Base-by-base conservation (phyloP, 148 eudicot genomes). In the Fagopyrum tataricum region DNA sequence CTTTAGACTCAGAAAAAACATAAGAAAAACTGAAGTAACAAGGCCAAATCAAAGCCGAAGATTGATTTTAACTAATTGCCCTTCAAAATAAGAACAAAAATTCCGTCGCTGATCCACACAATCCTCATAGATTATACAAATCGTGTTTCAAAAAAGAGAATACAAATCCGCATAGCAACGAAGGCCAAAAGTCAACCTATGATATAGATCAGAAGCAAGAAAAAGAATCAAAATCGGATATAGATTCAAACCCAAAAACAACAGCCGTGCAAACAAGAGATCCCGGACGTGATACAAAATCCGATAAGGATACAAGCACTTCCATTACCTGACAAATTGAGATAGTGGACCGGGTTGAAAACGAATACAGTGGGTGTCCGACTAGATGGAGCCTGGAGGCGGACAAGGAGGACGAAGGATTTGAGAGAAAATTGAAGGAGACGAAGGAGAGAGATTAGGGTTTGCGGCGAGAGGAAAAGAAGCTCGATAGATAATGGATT, bases 111-210 rank as follows among this genome's bases (percentile, higher is more conserved):
- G 6, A 6, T 61, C 67, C 17, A 2, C 7, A n/a, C 68, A 62
- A 62, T 59, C 66, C 6, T 23, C 66, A 7, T 4, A 59, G 4
- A 7, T 26, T 62, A 31, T 13, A 62, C 18, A 5, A 8, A 59
- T 24, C 15, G 43, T 5, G 67, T n/a, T 31, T 8, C 41, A 37
- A 62, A 26, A 62, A 31, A 62, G 42, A 37, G 42, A 62, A 62
- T 12, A 62, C 18, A 62, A 12, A 13, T 42, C 15, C 42, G 68
- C 68, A n/a, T 7, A 62, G 2, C 42, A 31, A 62, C 15, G 14
- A 62, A 59, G 42, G 18, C n/a, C 68, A 62, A 31, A 62, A 37
- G 68, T 62, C 67, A 62, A 62, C 68, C 41, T 62, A 62, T n/a
- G 18, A 26, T 37, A 11, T 31, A 13, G 13, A 26, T 37, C 68